phyloP scores from a whole-genome alignment of 23 red algal species.

The Cyanidioschyzon merolae region DNA sequence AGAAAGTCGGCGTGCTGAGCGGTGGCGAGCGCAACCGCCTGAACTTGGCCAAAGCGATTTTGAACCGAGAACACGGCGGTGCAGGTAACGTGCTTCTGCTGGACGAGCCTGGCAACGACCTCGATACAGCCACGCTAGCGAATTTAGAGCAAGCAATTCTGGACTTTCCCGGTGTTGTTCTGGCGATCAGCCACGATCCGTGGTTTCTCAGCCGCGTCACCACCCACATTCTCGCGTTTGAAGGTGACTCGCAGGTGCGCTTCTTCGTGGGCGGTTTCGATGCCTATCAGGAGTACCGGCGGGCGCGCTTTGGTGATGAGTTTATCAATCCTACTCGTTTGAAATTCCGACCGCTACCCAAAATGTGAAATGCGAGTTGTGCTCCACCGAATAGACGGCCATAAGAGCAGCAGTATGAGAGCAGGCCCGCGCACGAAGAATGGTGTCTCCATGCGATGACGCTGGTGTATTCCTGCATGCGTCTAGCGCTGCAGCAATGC shows the following conservation, averaged over 20 bases:
- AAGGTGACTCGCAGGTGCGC: slow-evolving; percentile 62
- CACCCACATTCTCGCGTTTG: slow-evolving; percentile 87
- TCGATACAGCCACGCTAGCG: slow-evolving; percentile 52
- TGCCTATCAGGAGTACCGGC: slow-evolving; percentile 46
- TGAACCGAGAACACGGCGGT: slow-evolving; percentile 29
- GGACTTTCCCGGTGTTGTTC: slow-evolving; percentile 62
- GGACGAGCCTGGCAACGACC: slow-evolving; percentile 72
- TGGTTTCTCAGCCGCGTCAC: slow-evolving; percentile 58
- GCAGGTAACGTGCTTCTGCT: slow-evolving; percentile 64
- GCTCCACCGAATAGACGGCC: too few relatives aligned
- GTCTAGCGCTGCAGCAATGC: too few relatives aligned
- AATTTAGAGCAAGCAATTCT: slow-evolving; percentile 65
- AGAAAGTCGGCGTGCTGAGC: slow-evolving; percentile 46
- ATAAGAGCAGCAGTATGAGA: too few relatives aligned
- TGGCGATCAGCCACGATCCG: slow-evolving; percentile 68
- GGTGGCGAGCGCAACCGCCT: slow-evolving; percentile 71
- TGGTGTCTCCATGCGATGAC: too few relatives aligned
- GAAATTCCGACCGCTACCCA: slow-evolving; percentile 36
- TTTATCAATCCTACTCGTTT: slow-evolving; percentile 36
- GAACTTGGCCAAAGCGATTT: slow-evolving; percentile 55
- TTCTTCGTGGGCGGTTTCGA: slow-evolving; percentile 73
- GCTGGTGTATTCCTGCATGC: too few relatives aligned
- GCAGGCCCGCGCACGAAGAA: too few relatives aligned
- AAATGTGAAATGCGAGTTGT: neutral
- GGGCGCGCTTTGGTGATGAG: slow-evolving; percentile 27